Percentiles rank a stretch among this genome's conserved stretches.
phyloP scores from a whole-genome alignment of 164 flowering plant genomes.

The Dillenia suffruticosa region DNA sequence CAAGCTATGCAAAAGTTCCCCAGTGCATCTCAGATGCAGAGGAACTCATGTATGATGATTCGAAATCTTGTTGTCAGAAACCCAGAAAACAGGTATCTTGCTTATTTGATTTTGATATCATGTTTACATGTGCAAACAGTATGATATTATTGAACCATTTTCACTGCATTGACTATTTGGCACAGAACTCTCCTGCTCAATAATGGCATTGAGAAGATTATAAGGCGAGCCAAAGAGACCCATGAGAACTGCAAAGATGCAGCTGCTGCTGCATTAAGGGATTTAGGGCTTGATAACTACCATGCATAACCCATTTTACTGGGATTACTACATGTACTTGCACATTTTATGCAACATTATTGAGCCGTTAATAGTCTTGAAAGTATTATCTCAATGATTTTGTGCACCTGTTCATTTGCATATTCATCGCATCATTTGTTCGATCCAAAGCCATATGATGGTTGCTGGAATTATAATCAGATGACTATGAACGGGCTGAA shows the following conservation, averaged over 20 bases:
- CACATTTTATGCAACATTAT: no score
- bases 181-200: slow-evolving; percentile 68
- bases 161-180: background rate
- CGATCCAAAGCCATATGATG: no score
- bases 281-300: slow-evolving; percentile 85
- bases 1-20: slow-evolving; percentile 86
- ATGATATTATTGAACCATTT: background rate
- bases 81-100: slow-evolving; percentile 72
- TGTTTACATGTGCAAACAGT: background rate
- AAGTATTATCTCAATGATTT: no score
- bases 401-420: no score
- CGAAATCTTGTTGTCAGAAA: slow-evolving; percentile 84
- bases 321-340: no score
- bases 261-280: slow-evolving; percentile 86
- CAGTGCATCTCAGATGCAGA: slow-evolving; percentile 63
- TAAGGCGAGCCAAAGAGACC: slow-evolving; percentile 72
- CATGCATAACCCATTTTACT: slow-evolving; percentile 30
- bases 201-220: slow-evolving; percentile 75
- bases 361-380: no score
- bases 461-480: no score
- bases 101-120: background rate
- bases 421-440: no score
- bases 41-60: slow-evolving; percentile 83
- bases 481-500: no score
- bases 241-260: slow-evolving; percentile 76